phyloP scores from a whole-genome alignment of 1,139 yeast genomes.

The Suhomyces bolitotheri region DNA sequence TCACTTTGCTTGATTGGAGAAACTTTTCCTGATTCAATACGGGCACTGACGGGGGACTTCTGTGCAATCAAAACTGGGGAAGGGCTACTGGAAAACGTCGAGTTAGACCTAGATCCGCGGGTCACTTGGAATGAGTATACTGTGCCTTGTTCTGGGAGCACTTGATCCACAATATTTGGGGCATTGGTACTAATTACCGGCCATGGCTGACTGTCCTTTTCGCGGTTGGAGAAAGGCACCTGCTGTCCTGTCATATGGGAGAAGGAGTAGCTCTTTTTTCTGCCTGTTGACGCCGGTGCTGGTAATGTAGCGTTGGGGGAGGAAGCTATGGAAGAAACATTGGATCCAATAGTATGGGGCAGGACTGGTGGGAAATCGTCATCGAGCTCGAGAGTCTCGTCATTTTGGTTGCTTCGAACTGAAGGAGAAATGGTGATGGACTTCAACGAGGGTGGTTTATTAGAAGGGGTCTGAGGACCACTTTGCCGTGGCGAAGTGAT shows the following conservation, averaged over 20 bases:
- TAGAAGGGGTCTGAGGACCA: slow-evolving; percentile 13
- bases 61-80: slow-evolving; percentile 9
- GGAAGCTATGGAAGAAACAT: slow-evolving; percentile 12
- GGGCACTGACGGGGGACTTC: slow-evolving; percentile 1
- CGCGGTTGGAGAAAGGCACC: slow-evolving; percentile 1
- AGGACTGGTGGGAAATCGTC: slow-evolving; percentile 16
- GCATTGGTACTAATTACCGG: slow-evolving; percentile 15
- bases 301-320: slow-evolving; percentile 11
- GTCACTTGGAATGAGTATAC: slow-evolving; percentile 12
- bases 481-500: slow-evolving; percentile 6
- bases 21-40: background rate
- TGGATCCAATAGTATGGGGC: slow-evolving; percentile 23
- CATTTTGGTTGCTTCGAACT: slow-evolving; percentile 16
- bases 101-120: slow-evolving; percentile 4
- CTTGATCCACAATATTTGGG: slow-evolving; percentile 13
- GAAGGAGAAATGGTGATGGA: slow-evolving; percentile 45
- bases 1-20: slow-evolving; percentile 1
- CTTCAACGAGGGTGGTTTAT: slow-evolving; percentile 37
- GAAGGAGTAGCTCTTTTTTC: slow-evolving; percentile 12
- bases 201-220: slow-evolving; percentile 16
- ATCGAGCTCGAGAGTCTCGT: slow-evolving; percentile 2
- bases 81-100: slow-evolving; percentile 9
- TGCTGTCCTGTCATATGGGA: slow-evolving; percentile 9
- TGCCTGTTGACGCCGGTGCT: background rate
- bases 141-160: slow-evolving; percentile 11